Conservation (phyloP, 257 asterid genomes). For the Vinca minor region DNA sequence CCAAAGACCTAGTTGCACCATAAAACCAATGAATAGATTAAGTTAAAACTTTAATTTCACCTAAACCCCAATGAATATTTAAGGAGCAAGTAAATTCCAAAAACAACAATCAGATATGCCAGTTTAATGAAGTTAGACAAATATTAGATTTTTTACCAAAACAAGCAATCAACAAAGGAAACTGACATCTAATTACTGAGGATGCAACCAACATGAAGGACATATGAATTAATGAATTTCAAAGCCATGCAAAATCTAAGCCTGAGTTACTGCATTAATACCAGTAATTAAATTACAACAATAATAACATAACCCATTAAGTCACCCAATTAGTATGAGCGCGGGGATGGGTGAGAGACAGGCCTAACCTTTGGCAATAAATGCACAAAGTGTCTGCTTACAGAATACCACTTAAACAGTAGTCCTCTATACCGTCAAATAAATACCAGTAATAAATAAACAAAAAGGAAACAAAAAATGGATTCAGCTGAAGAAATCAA, state of each 20-base stretch:
- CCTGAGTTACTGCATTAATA: background rate
- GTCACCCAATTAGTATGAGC: too few relatives aligned
- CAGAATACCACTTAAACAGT: too few relatives aligned
- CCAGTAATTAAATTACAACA: background rate
- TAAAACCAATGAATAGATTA: background rate
- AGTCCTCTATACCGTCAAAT: too few relatives aligned
- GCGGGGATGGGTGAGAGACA: too few relatives aligned
- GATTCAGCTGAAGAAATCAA: slow-evolving; percentile 5
- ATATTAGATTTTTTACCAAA: background rate
- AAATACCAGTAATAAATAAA: too few relatives aligned
- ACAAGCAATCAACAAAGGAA: background rate
- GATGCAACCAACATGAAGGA: background rate
- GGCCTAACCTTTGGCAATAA: too few relatives aligned
- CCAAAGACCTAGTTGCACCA: background rate
- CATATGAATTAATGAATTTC: background rate
- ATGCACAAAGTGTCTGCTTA: too few relatives aligned
- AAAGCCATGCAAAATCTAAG: slow-evolving; percentile 6
- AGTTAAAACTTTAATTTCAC: background rate
- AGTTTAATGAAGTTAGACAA: background rate
- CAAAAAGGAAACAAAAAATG: background rate
- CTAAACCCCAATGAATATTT: background rate
- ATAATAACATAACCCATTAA: too few relatives aligned
- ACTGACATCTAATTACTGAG: background rate
- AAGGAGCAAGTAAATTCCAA: background rate
- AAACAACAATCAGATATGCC: background rate